Evolutionary conservation across 2,329 filamentous ascomycete genomes (phyloP), one percentile per base, ranked within the genome.

Genomic region (Xylaria sp.): DNA sequence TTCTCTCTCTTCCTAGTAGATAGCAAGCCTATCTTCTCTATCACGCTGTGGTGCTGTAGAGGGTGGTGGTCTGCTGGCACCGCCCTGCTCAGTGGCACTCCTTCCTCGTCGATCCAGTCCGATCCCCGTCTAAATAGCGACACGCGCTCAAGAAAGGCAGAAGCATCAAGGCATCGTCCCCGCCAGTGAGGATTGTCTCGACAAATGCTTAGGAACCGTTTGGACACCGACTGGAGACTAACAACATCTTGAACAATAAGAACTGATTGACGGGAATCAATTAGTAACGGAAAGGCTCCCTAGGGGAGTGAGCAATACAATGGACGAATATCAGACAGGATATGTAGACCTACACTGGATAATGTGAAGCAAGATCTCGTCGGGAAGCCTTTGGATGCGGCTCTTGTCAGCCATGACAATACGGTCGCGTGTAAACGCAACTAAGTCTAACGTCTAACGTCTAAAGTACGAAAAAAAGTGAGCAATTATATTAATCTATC

Each of bases 161-260:
- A 95, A 67, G 89, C 84, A 44, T 90, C 85, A 78, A 96, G 93
- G 78, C 92, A 94, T 77, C 90, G 85, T 2, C 86, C 82, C 70
- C 91, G 91, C 94, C 94, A 98, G 44, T 95, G 83, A 48, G 85
- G 87, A 74, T 92, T 88, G 77, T 97, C 93, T 66, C 93, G 90
- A 48, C 89, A 91, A 51, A 96, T 83, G 37, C 83, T 80, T 34
- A 90, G 86, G 67, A 95, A 88, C 54, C 84, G 86, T 71, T 85
- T 88, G 31, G 89, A 95, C 13, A 93, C 88, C 23, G 87, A 85
- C 80, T 94, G 93, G 41, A 95, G 82, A 65, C 81, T 85, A 66
- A 91, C 88, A 69, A 94, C 86, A 72, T 94, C 88, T 51, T 78
- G 76, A 18, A 89, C 85, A n/a, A 88, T 84, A 71, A 94, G 87